These are phyloP conservation scores for Melampsora larici-populina DNA, from an alignment of 1,284 basidiomycete species.

Conservation along the genomic window DNA sequence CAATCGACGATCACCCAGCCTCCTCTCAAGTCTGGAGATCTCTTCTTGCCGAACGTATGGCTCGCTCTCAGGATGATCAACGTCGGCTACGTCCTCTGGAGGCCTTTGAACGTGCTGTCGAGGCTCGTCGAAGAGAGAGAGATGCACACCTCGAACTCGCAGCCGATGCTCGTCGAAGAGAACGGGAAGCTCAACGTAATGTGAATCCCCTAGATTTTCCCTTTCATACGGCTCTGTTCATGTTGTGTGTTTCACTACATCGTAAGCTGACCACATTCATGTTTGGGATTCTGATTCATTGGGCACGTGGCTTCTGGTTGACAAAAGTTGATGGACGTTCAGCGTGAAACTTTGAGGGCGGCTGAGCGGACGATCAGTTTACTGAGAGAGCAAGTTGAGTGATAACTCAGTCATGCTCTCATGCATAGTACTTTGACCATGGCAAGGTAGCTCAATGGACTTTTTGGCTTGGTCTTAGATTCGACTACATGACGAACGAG, in stretches of 20 bases:
- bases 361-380: conserved; percentile 33
- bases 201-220: not conserved
- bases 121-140: conserved; percentile 19
- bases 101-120: not conserved
- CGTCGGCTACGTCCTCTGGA: not conserved
- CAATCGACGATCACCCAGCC: not conserved
- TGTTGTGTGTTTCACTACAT: not conserved
- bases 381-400: conserved; percentile 38
- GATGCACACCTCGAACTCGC: conserved; percentile 10
- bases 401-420: not conserved
- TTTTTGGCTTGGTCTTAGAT: conserved; percentile 4
- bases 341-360: conserved; percentile 25
- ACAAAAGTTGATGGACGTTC: conserved; percentile 22
- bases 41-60: conserved; percentile 1
- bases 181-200: conserved; percentile 14
- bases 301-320: not conserved
- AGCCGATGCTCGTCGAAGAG: conserved; percentile 20
- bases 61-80: not conserved
- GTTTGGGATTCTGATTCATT: not conserved
- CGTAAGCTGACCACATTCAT: no score
- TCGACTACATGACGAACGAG: conserved; percentile 33
- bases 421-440: not conserved
- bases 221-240: not conserved
- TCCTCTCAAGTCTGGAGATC: not conserved
- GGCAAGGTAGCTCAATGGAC: not conserved